Conservation (phyloP, 768 basidiomycete species). For the Boletus coccyginus region DNA sequence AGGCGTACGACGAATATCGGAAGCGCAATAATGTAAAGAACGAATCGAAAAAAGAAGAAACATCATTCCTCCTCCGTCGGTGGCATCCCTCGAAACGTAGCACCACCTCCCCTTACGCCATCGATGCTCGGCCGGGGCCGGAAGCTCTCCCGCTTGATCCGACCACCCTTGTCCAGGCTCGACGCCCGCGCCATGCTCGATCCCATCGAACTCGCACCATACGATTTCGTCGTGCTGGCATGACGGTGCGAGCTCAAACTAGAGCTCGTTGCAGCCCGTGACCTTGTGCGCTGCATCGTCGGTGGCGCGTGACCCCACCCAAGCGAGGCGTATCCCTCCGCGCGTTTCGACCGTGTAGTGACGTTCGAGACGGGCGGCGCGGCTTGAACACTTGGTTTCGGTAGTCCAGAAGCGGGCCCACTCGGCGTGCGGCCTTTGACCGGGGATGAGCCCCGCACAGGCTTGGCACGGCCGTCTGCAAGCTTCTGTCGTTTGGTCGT, state of each 20-base stretch:
- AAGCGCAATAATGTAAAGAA: background rate
- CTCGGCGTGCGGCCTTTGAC: conserved; percentile 30
- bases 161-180: conserved; percentile 43
- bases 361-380: conserved; percentile 8
- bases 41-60: background rate
- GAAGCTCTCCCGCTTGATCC: conserved; percentile 74
- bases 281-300: conserved; percentile 28
- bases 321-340: conserved; percentile 25
- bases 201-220: conserved; percentile 8
- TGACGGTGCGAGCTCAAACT: conserved; percentile 10
- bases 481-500: conserved; percentile 65
- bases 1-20: background rate
- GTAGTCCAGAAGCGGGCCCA: conserved; percentile 12
- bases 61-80: conserved; percentile 26
- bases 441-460: conserved; percentile 23
- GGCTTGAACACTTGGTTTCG: conserved; percentile 8
- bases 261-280: conserved; percentile 17
- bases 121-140: conserved; percentile 78
- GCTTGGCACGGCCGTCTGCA: conserved; percentile 36
- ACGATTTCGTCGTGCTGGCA: conserved; percentile 10
- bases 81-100: conserved; percentile 24
- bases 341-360: conserved; percentile 27
- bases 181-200: conserved; percentile 11
- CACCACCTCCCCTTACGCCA: conserved; percentile 18
- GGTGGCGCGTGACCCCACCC: conserved; percentile 37